Base-by-base conservation (phyloP, 768 basidiomycete genomes). In the Clitopilus hobsonii region DNA sequence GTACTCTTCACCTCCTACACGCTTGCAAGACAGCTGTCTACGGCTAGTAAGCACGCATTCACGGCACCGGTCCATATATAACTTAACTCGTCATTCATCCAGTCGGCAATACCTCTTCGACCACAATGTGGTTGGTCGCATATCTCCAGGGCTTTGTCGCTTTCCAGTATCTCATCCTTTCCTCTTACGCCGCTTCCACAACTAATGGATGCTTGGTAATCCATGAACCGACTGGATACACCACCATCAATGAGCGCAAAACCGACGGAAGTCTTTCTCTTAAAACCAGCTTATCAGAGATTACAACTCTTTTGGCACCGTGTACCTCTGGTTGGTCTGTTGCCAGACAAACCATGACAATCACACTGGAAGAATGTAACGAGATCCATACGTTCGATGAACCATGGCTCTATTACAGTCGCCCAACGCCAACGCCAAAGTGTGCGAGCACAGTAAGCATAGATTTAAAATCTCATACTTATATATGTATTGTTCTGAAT, bases 351-450 rank as follows among this genome's bases (percentile, higher is more conserved):
- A 64, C 61, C 5, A 49, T 63, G 2, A 66, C 65, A 5, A 63
- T 60, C n/a, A 26, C 61, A 20, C 25, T 58, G 3, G 27, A 58
- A 5, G 61, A 63, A 13, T 66, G 65, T 50, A 41, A 62, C 32
- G 54, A 64, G 52, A 64, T 61, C 13, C 61, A 64, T 48, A 62
- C 60, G 14, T 55, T 63, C 6, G 53, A 61, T 51, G 65, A 66
- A 54, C 63, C 65, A 16, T 61, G 60, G 1, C 41, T 66, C 27
- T 61, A 61, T 25, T 61, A 62, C 4, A 54, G 51, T 10, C 50
- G 30, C 10, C 50, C 49, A 23, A 54, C 50, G 16, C 52, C 52
- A 4, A 54, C 48, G 30, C 27, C 48, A 10, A 61, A 55, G 26
- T 58, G 57, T 49, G 45, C 52, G 26, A 25, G 50, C 49, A 10